Evolutionary conservation across 2,329 filamentous ascomycete species (phyloP).

Genomic region (Monosporascus sp.): DNA sequence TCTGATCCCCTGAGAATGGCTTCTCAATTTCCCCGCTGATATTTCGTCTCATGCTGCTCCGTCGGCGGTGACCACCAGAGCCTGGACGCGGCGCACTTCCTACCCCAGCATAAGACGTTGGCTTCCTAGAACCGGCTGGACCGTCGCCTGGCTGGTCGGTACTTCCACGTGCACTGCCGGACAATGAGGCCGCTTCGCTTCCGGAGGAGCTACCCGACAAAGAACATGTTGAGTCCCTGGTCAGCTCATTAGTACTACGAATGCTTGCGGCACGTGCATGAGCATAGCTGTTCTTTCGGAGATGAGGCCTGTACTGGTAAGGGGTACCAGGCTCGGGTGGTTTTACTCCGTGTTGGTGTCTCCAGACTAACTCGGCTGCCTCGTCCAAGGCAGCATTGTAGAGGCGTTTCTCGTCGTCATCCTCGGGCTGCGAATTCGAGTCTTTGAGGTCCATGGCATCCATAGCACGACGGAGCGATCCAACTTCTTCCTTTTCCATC

Average conservation of each 20-base stretch:
- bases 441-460: constrained; percentile 63
- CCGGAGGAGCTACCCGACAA: constrained; percentile 49
- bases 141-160: constrained; percentile 25
- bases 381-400: constrained; percentile 70
- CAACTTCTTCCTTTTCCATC: constrained; percentile 77
- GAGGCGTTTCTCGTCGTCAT: constrained; percentile 57
- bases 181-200: constrained; percentile 36
- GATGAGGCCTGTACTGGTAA: constrained; percentile 63
- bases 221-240: constrained; percentile 41
- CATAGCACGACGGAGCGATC: constrained; percentile 65
- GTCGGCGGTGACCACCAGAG: constrained; percentile 43
- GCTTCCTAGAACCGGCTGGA: constrained; percentile 29
- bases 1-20: constrained; percentile 70
- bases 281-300: constrained; percentile 68
- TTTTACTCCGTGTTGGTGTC: constrained; percentile 60
- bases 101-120: constrained; percentile 35
- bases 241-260: constrained; percentile 40
- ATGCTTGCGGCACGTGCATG: constrained; percentile 59
- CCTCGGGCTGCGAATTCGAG: constrained; percentile 21
- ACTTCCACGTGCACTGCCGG: constrained; percentile 26
- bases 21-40: constrained; percentile 63
- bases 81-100: constrained; percentile 30
- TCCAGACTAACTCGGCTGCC: constrained; percentile 73
- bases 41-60: constrained; percentile 64
- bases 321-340: constrained; percentile 56